phyloP scores from a whole-genome alignment of 2,329 filamentous ascomycete genomes.

The Penicillium sp. region DNA sequence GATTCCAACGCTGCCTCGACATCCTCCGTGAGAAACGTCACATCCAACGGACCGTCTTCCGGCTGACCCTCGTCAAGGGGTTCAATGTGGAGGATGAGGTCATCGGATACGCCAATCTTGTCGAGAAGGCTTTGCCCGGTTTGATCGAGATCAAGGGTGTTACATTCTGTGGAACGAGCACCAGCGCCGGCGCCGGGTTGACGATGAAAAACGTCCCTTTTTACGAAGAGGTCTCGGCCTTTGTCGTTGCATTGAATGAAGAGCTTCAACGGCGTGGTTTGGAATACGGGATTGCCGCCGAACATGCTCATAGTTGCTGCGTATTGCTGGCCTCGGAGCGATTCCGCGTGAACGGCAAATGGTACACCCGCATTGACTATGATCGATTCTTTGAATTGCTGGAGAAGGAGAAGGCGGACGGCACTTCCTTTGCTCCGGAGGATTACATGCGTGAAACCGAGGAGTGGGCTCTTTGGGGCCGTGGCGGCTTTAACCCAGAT shows the following conservation, averaged over 20 bases:
- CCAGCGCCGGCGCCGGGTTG: conserved; percentile 74
- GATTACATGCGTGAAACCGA: conserved; percentile 88
- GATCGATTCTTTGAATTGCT: conserved; percentile 78
- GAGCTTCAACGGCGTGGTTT: conserved; percentile 69
- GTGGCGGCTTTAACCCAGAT: conserved; percentile 86
- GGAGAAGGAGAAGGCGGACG: conserved; percentile 52
- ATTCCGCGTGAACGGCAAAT: conserved; percentile 70
- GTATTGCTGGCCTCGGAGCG: conserved; percentile 76
- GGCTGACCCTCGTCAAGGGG: conserved; percentile 90
- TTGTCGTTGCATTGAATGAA: conserved; percentile 71
- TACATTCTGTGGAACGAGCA: conserved; percentile 89
- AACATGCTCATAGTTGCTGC: conserved; percentile 93
- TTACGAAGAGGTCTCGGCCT: conserved; percentile 85
- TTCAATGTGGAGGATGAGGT: conserved; percentile 97
- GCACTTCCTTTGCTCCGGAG: conserved; percentile 72
- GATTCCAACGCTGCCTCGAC: conserved; percentile 83
- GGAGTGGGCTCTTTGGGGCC: conserved; percentile 92
- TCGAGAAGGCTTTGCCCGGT: conserved; percentile 78
- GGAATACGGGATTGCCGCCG: conserved; percentile 85
- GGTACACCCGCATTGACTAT: conserved; percentile 92
- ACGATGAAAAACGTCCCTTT: conserved; percentile 98
- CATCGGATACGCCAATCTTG: conserved; percentile 80
- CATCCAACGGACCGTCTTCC: conserved; percentile 86
- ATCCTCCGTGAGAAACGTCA: conserved; percentile 79
- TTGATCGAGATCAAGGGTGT: conserved; percentile 97